Conservation (phyloP, 441 rosid genomes). For the Brassica balearica region DNA sequence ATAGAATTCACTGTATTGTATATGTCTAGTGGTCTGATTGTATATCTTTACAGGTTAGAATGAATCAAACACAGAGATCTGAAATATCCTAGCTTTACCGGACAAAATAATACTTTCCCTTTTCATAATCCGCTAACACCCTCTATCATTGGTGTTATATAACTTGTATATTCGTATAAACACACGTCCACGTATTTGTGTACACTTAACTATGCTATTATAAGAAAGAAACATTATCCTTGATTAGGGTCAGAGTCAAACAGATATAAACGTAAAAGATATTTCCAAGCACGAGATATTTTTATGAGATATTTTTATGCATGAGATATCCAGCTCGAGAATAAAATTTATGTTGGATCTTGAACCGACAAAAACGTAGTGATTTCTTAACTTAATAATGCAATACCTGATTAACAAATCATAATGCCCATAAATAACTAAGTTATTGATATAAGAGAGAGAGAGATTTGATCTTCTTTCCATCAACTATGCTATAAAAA, state of each 20-base stretch:
- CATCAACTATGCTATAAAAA: conserved; percentile 17
- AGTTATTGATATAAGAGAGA: neutral
- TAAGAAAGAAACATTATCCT: conserved; percentile 28
- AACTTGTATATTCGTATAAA: conserved; percentile 23
- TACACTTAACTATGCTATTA: neutral
- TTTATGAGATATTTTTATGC: neutral
- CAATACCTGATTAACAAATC: conserved; percentile 17
- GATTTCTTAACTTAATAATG: conserved; percentile 17
- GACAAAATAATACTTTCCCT: conserved; percentile 34
- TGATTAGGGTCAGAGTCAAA: conserved; percentile 31
- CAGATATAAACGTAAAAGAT: conserved; percentile 22
- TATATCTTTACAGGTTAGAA: neutral
- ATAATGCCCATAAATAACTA: conserved; percentile 7
- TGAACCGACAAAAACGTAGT: conserved; percentile 26
- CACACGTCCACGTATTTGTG: conserved; percentile 33
- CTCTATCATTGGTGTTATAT: conserved; percentile 26
- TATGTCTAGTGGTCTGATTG: neutral
- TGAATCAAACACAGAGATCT: conserved; percentile 29
- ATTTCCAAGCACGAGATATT: conserved; percentile 22
- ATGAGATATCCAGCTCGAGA: conserved; percentile 26
- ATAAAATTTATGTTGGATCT: conserved; percentile 20
- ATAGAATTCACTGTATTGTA: neutral
- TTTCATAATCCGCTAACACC: neutral
- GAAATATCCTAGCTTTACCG: conserved; percentile 27
- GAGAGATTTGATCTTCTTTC: conserved; percentile 12